Evolutionary conservation across 2,329 filamentous ascomycete genomes (phyloP), one percentile per base, ranked within the genome.

Genomic region (Xylaria sp.): DNA sequence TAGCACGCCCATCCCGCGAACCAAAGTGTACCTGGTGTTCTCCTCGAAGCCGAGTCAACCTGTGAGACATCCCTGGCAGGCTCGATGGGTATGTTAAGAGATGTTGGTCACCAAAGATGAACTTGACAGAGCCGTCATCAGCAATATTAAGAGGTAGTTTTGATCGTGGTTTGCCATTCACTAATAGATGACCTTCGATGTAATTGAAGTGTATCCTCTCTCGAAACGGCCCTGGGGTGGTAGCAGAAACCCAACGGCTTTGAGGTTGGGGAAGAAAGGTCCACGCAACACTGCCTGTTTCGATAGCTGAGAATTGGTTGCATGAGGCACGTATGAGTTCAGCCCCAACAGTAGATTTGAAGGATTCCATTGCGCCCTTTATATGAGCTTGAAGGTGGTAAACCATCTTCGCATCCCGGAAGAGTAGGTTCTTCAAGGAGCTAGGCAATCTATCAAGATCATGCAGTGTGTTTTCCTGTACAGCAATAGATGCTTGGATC

Each of bases 1-100:
- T 63, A 0, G 84, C 67, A 0, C 67, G 28, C 0, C 71, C 69
- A 1, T 76, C 59, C 0, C 81, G 77, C n/a, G 81, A 76, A 0
- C 87, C 87, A 50, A 91, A 71, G 70, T 91, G 85, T 1, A 92
- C 72, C 1, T 79, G 66, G 62, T 84, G 77, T 0, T 68, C 74
- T 1, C 77, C 49, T 68, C 35, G 69, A 45, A 0, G 0, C 5
- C 28, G 77, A 69, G 38, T 61, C 0, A 72, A 72, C 52, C 54
- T 74, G 74, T 77, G 64, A 84, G 79, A 79, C 83, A 90, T 88
- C 0, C 84, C 86, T 0, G 70, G 71, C 0, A 86, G 60, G 0
- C 65, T 58, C 0, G 87, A 89, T 0, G 87, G 83, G 28, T 75
- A 84, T 0, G 82, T 84, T 0, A 82, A 75, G 0, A 89, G 78